These are phyloP conservation scores for Thalassiosira mediterranea DNA, from an alignment of 352 stramenopile genomes.

Conservation along the genomic window DNA sequence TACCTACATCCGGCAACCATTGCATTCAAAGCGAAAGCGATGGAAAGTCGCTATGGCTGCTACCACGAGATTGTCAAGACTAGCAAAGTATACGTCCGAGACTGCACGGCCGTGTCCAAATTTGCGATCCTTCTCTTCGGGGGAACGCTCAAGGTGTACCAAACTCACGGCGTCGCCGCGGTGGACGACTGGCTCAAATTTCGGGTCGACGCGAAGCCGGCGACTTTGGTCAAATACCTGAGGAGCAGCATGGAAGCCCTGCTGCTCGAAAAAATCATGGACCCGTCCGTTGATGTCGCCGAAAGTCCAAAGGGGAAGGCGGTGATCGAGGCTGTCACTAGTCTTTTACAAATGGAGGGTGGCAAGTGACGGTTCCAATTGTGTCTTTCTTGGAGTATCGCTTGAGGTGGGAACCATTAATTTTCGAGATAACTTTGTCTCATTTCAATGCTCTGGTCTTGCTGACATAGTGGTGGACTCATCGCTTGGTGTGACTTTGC, in stretches of 20 bases:
- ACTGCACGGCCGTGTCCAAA: conserved; percentile 93
- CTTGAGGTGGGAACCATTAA: too few species aligned
- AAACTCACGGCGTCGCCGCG: conserved; percentile 87
- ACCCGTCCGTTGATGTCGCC: conserved; percentile 90
- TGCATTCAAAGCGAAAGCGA: conserved; percentile 74
- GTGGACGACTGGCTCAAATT: conserved; percentile 93
- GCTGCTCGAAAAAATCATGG: conserved; percentile 92
- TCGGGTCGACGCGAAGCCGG: conserved; percentile 89
- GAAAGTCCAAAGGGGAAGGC: conserved; percentile 30
- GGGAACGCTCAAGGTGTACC: conserved; percentile 89
- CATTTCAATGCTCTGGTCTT: too few species aligned
- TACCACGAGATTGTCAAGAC: conserved; percentile 92
- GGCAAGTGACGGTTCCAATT: too few species aligned
- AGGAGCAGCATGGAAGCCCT: conserved; percentile 91
- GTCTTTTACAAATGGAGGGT: conserved; percentile 39
- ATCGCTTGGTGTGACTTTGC: too few species aligned
- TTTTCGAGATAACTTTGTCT: too few species aligned
- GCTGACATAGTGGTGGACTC: too few species aligned
- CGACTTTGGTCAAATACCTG: conserved; percentile 95
- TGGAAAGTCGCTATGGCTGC: conserved; percentile 81
- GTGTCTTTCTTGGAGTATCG: too few species aligned
- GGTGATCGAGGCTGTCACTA: conserved; percentile 18
- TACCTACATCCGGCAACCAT: conserved; percentile 83
- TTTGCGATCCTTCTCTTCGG: conserved; percentile 97
- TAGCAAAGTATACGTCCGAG: conserved; percentile 95